phyloP scores from a whole-genome alignment of 257 asterid genomes.

The Salvia splendens region DNA sequence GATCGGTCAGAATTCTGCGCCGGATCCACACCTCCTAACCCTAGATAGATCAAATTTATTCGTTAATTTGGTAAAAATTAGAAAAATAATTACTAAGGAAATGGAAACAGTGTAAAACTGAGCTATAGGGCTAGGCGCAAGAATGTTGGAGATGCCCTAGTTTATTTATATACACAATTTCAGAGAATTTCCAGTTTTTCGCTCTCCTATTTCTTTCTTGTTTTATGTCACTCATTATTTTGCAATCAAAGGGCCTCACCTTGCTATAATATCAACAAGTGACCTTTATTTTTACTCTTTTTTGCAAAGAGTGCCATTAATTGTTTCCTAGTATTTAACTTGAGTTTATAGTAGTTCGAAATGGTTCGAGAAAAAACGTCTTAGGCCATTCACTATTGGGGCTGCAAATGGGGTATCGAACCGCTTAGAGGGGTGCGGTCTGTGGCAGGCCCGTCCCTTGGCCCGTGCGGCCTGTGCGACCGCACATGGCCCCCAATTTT shows the following conservation, averaged over 20 bases:
- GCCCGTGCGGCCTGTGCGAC: too few relatives aligned
- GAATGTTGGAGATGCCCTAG: slow-evolving; percentile 26
- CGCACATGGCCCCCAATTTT: too few relatives aligned
- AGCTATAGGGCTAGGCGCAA: slow-evolving; percentile 81
- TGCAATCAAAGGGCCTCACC: slow-evolving; percentile 20
- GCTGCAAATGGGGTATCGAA: too few relatives aligned
- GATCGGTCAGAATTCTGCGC: slow-evolving; percentile 34
- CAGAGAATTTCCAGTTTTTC: slow-evolving; percentile 13
- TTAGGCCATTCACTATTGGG: too few relatives aligned
- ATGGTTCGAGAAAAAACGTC: too few relatives aligned
- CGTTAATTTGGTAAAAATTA: slow-evolving; percentile 23
- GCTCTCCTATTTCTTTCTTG: background rate
- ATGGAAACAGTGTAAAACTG: slow-evolving; percentile 44
- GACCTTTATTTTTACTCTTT: background rate
- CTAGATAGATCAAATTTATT: slow-evolving; percentile 47
- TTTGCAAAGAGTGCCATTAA: too few relatives aligned
- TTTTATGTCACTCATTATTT: background rate
- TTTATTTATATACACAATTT: slow-evolving; percentile 33
- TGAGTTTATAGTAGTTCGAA: too few relatives aligned
- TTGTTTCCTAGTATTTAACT: too few relatives aligned
- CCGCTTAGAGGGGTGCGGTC: too few relatives aligned
- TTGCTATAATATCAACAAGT: background rate
- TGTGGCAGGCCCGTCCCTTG: too few relatives aligned
- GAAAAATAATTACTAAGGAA: slow-evolving; percentile 29
- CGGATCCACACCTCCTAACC: slow-evolving; percentile 81